Base-by-base conservation (phyloP, 805 yeast genomes). In the Candida bentonensis region DNA sequence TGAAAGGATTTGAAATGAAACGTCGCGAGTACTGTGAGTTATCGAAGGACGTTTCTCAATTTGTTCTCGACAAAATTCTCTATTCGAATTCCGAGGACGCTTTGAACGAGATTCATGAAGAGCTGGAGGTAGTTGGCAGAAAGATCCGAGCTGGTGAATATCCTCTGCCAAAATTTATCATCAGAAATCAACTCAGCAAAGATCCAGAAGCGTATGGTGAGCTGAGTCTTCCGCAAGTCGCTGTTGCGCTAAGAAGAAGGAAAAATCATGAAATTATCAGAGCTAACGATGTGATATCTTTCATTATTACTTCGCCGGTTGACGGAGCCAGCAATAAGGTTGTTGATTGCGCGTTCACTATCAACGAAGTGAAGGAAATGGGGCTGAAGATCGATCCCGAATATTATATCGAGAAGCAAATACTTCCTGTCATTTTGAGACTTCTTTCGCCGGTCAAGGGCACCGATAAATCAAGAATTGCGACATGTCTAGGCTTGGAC, bases 11-110 rank as follows among this genome's bases (percentile, higher is more conserved):
- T 42, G 99, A 92, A 67, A 80, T 92, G 94, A 79, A 76, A 57
- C 87, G 98, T 62, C 85, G 99, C 69, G 99, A 92, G 63, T 92
- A 74, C 61, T 86, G 96, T 66, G 94, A 87, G 42, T 65, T 92
- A 42, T 85, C 97, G 1, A 92, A 88, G 59, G 95, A 89, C 44
- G 75, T 83, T 3, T 86, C 96, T 1, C 75, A 78, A 4, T 78
- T 70, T 60, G 83, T 85, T 3, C 69, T 92, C 53, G 69, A 80
- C 51, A 76, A 80, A 50, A 66, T 89, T 39, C 67, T 89, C 20
- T 73, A 82, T 5, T 64, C 66, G 22, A 95, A 85, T 50, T 89
- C 85, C 53, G 78, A 76, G n/a, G 51, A 47, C 23, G 86, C 92
- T 0, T 66, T 86, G 44, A 72, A 67, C 44, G 81, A 78, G 40